These are phyloP conservation scores for Cryomyces antarcticus DNA, from an alignment of 495 filamentous ascomycete species.

Conservation along the genomic window DNA sequence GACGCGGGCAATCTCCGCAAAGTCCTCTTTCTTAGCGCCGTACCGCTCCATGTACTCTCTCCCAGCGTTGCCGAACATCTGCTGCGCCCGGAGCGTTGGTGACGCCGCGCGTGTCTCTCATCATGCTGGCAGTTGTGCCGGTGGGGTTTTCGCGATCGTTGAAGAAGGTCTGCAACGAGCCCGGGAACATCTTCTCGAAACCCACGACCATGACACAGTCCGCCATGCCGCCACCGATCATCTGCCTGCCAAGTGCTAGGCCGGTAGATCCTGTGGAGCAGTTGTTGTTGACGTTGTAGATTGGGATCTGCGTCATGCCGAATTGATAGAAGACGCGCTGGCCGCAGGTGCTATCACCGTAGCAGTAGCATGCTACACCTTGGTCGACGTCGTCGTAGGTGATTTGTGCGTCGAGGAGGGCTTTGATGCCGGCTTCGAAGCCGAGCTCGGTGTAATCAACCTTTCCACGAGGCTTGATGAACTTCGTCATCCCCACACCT, in stretches of 20 bases:
- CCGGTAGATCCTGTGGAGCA: conserved; percentile 87
- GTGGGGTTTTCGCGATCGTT: conserved; percentile 63
- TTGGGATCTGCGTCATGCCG: conserved; percentile 86
- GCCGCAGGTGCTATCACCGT: conserved; percentile 84
- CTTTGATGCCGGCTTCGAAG: conserved; percentile 89
- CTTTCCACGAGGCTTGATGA: conserved; percentile 92
- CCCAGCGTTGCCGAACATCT: conserved; percentile 93
- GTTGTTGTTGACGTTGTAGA: conserved; percentile 98
- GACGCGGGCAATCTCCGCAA: conserved; percentile 85
- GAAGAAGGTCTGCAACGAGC: conserved; percentile 61
- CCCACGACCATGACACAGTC: conserved; percentile 82
- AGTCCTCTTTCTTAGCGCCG: conserved; percentile 70
- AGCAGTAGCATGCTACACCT: conserved; percentile 94
- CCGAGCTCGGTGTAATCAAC: conserved; percentile 79
- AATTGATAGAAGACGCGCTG: conserved; percentile 99
- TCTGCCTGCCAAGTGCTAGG: conserved; percentile 58
- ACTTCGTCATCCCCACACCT: conserved; percentile 96
- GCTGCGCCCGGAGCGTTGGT: conserved; percentile 69
- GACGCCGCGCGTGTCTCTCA: conserved; percentile 58
- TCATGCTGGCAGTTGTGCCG: conserved; percentile 51
- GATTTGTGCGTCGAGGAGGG: conserved; percentile 85
- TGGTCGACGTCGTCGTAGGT: conserved; percentile 94
- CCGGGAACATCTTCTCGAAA: conserved; percentile 95
- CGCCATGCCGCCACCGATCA: conserved; percentile 60
- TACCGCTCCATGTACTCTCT: conserved; percentile 89